Base-by-base conservation (phyloP, 1,139 yeast genomes). In the Suhomyces atakaporum region DNA sequence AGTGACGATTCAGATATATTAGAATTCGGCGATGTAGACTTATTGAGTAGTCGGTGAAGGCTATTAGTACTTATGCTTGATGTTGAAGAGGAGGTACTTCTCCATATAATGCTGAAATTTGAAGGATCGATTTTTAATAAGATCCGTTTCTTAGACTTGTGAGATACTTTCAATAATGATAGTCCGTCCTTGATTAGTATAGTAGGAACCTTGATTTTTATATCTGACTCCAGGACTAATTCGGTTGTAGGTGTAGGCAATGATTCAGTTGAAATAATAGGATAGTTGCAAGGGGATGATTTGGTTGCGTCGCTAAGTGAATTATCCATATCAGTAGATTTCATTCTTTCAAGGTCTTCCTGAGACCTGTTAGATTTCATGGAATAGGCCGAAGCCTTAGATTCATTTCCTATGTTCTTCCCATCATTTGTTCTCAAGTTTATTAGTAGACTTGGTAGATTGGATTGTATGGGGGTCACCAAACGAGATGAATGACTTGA, bases 151-250 rank as follows among this genome's bases (percentile, higher is more conserved):
- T 74, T 76, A 42, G 88, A 84, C 46, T 79, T 79, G 38, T 77
- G 83, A 2, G 95, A 84, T 16, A 85, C 76, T 47, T 87, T 76
- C 24, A 83, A 56, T 40, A 86, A 53, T 5, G 75, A 66, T 29
- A 75, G 44, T 0, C 79, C 78, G 16, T 69, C 74, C n/a, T 64
- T 63, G 9, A 66, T 49, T 31, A 73, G 23, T 9, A 35, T 23
- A 16, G 27, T 31, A 3, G 39, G 31, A 16, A 39, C 15, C 19
- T 32, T 29, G 3, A 39, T 26, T 5, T 31, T 22, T 9, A n/a
- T n/a, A 11, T 19, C 21, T 9, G 9, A 7, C 21, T 19, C 21
- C 21, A 19, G n/a, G n/a, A n/a, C n/a, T n/a, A n/a, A 7, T 27
- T 27, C n/a, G n/a, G n/a, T n/a, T n/a, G n/a, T n/a, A n/a, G n/a